These are phyloP conservation scores for Cryphonectria parasitica DNA, from an alignment of 2,329 filamentous ascomycete genomes.

Conservation along the genomic window DNA sequence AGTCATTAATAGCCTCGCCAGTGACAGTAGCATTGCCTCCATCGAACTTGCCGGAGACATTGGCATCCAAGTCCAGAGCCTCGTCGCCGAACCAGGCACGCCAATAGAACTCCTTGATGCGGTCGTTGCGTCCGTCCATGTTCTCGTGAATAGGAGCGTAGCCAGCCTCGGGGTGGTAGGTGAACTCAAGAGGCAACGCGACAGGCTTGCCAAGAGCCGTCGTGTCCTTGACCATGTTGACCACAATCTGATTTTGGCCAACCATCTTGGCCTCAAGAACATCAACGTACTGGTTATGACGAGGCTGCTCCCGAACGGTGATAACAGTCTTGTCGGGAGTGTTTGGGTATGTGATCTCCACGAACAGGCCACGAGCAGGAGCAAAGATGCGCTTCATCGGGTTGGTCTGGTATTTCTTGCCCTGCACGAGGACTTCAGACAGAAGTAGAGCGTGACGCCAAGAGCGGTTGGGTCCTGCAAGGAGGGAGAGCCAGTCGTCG, in stretches of 20 bases:
- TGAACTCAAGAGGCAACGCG: conserved; percentile 85
- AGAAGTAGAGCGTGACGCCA: conserved; percentile 96
- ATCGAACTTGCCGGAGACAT: conserved; percentile 86
- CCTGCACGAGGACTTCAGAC: conserved; percentile 91
- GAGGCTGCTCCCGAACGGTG: conserved; percentile 82
- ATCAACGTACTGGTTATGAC: conserved; percentile 83
- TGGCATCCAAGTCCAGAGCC: conserved; percentile 77
- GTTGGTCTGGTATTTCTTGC: conserved; percentile 96
- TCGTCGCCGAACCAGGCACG: conserved; percentile 95
- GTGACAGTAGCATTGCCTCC: conserved; percentile 88
- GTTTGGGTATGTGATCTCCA: conserved; percentile 84
- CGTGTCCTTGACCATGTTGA: conserved; percentile 92
- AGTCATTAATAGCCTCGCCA: conserved; percentile 93
- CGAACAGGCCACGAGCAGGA: conserved; percentile 81
- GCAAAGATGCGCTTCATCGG: conserved; percentile 91
- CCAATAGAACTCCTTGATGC: conserved; percentile 99
- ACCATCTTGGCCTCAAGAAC: conserved; percentile 83
- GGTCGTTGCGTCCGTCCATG: conserved; percentile 94
- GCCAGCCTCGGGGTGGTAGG: conserved; percentile 91
- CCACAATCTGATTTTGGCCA: conserved; percentile 76
- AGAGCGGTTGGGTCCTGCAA: conserved; percentile 83
- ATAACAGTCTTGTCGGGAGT: conserved; percentile 84
- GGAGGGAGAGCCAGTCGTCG: conserved; percentile 84
- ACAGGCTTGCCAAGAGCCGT: conserved; percentile 82
- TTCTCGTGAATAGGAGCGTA: conserved; percentile 98